Evolutionary conservation across 345 rosid species (phyloP).

Genomic region (Aegle marmelos): DNA sequence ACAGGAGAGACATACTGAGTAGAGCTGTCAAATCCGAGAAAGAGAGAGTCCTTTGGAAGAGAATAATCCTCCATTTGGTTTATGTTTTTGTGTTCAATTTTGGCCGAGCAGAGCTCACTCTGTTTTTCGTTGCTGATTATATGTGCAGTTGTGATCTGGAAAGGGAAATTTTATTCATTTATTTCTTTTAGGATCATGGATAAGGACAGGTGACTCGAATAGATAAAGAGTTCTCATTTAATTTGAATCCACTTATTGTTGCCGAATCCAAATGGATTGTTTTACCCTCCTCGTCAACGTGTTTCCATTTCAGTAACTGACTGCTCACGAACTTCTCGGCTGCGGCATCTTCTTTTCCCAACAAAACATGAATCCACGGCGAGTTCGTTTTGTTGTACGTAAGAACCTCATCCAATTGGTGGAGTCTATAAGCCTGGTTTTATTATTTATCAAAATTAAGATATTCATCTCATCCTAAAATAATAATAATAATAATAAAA

Average conservation of each 20-base stretch:
- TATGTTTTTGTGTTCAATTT: background rate
- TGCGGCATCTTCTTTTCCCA: background rate
- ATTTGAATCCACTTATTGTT: background rate
- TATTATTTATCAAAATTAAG: background rate
- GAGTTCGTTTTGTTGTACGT: too few species aligned
- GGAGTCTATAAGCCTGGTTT: background rate
- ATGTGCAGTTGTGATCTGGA: background rate
- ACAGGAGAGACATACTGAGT: conserved; percentile 58
- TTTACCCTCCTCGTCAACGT: background rate
- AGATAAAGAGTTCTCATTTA: background rate
- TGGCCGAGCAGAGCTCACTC: background rate
- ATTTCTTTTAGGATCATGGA: background rate
- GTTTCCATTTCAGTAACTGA: background rate
- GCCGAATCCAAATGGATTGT: background rate
- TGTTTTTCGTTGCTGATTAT: too few species aligned
- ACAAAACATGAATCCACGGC: background rate
- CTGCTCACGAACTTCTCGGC: background rate
- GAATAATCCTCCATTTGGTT: conserved; percentile 43
- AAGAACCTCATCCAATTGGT: background rate
- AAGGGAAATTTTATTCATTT: too few species aligned
- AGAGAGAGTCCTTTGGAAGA: conserved; percentile 69
- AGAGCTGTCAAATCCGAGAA: conserved; percentile 90
- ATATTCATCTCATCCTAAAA: too few species aligned
- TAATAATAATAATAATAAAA: too few species aligned
- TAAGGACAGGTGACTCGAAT: conserved; percentile 1